phyloP scores from a whole-genome alignment of 108 stramenopile genomes.

The Schizochytrium sp. region DNA sequence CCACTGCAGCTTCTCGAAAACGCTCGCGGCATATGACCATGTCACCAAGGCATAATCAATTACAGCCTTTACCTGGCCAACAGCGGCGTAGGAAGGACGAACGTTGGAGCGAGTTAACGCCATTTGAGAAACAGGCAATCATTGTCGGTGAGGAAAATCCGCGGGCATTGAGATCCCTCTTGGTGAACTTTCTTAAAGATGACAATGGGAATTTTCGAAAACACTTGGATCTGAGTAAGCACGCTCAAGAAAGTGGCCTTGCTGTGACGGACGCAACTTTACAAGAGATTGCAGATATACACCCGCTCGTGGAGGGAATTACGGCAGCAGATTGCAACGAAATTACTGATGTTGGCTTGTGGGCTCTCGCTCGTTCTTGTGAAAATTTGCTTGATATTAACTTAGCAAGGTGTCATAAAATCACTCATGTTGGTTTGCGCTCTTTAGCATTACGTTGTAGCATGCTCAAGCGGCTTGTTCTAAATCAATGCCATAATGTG shows the following conservation, averaged over 20 bases:
- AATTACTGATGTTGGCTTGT: constrained; percentile 50
- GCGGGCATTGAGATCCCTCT: not conserved
- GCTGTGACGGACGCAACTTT: constrained; percentile 40
- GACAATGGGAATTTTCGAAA: constrained; percentile 43
- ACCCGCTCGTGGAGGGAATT: constrained; percentile 1
- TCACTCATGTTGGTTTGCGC: constrained; percentile 47
- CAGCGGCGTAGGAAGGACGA: not conserved
- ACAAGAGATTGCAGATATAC: constrained; percentile 46
- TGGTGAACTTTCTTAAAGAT: constrained; percentile 44
- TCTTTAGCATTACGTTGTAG: constrained; percentile 8
- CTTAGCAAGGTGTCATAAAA: not conserved
- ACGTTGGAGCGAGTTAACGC: not conserved
- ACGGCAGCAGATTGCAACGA: constrained; percentile 24
- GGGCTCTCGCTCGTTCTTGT: constrained; percentile 46
- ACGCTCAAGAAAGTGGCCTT: constrained; percentile 32
- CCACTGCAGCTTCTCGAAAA: not conserved
- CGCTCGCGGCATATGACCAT: not conserved
- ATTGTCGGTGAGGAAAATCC: constrained; percentile 50
- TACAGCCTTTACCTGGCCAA: not conserved
- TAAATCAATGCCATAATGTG: constrained; percentile 2
- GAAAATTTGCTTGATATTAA: not conserved
- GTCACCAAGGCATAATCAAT: not conserved
- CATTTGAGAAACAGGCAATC: constrained; percentile 22
- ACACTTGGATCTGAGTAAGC: constrained; percentile 2
- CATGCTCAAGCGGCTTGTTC: constrained; percentile 22